Evolutionary conservation across 2,329 filamentous ascomycete species (phyloP).

Genomic region (Trichoderma brevicompactum): DNA sequence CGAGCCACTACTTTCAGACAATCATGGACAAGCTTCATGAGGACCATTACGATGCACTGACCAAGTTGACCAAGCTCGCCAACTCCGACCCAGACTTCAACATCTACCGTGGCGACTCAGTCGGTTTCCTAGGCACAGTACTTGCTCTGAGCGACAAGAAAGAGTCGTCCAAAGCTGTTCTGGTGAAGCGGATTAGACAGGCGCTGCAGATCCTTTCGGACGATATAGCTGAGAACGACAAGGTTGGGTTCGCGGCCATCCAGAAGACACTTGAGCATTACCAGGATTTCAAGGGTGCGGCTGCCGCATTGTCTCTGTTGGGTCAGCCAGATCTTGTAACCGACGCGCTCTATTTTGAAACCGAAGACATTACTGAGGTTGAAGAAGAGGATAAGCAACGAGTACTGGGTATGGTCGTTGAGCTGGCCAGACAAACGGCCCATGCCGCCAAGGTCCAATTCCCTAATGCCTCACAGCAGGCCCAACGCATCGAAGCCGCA

Average conservation of each 20-base stretch:
- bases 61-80: neutral
- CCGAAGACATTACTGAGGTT: neutral
- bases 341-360: neutral
- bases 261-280: neutral
- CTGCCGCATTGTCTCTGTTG: neutral
- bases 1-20: neutral
- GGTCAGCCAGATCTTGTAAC: slow-evolving; percentile 3
- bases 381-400: neutral
- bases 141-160: neutral
- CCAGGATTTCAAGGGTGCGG: neutral
- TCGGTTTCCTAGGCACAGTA: neutral
- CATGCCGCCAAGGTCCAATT: neutral
- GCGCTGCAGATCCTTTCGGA: slow-evolving; percentile 3
- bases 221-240: slow-evolving; percentile 1
- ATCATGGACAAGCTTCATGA: neutral
- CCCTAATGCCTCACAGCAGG: neutral
- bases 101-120: neutral
- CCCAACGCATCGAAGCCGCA: neutral
- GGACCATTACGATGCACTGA: neutral
- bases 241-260: neutral
- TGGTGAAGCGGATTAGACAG: neutral
- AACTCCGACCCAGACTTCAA: neutral
- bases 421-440: neutral
- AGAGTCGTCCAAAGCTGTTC: neutral
- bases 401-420: neutral